A percentile compares a stretch with the other conserved stretches of the same genome.
Evolutionary conservation across 176 grass and related monocot genomes (phyloP).

Genomic region (Rhynchospora tenuis): DNA sequence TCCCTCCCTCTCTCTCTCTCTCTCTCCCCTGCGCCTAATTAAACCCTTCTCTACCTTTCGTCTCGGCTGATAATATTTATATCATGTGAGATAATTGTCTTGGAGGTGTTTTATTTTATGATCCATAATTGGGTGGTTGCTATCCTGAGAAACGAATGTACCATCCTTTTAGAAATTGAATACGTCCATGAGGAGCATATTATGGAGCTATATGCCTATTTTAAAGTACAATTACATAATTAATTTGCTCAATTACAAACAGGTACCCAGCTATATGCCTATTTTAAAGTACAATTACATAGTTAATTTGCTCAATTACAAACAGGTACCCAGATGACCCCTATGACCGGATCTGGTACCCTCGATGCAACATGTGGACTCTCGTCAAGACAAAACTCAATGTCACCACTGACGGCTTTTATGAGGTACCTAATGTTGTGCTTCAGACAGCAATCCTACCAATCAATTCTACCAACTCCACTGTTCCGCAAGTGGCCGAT

Average conservation of each 20-base stretch:
- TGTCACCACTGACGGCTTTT: not conserved
- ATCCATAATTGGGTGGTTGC: not conserved
- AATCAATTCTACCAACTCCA: not conserved
- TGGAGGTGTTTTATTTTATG: not conserved
- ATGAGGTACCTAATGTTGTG: not conserved
- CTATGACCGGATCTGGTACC: constrained; percentile 21
- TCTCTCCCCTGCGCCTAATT: no score
- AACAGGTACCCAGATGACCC: constrained; percentile 25
- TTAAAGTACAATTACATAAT: not conserved
- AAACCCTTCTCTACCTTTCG: no score
- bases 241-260: not conserved
- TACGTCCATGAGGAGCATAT: not conserved
- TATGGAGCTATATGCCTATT: not conserved
- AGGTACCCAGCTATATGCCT: constrained; percentile 16
- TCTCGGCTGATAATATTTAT: no score
- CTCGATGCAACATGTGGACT: not conserved
- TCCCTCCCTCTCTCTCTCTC: no score
- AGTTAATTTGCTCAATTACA: not conserved
- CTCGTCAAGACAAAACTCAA: not conserved
- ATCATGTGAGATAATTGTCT: no score
- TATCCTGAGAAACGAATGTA: not conserved
- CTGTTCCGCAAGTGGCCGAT: not conserved
- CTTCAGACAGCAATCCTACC: constrained; percentile 18
- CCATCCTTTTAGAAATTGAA: not conserved
- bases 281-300: not conserved